Evolutionary conservation across 768 basidiomycete species (phyloP), one percentile per base, ranked within the genome.

Genomic region (Serendipita sp.): DNA sequence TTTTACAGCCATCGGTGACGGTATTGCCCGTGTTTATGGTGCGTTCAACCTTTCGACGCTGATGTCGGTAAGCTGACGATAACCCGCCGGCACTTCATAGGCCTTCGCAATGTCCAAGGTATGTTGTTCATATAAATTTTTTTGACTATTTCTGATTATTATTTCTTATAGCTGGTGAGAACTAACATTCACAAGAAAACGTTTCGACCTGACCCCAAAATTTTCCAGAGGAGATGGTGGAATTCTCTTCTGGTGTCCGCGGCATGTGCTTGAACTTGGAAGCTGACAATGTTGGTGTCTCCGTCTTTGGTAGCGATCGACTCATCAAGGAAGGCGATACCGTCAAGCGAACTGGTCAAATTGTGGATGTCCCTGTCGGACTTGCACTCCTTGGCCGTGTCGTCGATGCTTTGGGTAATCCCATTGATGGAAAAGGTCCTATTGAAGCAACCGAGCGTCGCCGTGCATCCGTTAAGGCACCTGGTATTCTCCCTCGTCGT

Each of bases 221-320:
- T 6, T 6, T 18, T 18, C 40, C 76, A 93, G 96, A 99, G 80
- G 96, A 99, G 85, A 99, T 99, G 96, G 96, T 99, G 83, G 96
- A 99, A 83, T 99, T 99, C 84, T 91, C 95, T 60, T 98, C 96
- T 62, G 96, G 96, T 78, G 86, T 99, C 72, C 94, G 96, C 75
- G 96, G 96, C 82, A 99, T 99, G 96, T 97, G 94, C 78, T 78
- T 99, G 77, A 99, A 99, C 88, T 88, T 99, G 85, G 96, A 99
- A 80, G 92, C 95, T 78, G 96, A 98, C 86, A 97, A 97, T 72
- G 95, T 98, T 81, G 96, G 96, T 91, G 92, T 99, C 73, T 92
- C 96, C 80, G 94, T 98, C 81, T 99, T 99, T 83, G 88, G 87
- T 83, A 88, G 88, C 74, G 89, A 91, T 78, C 90, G 90, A 83